Percentiles rank a stretch among this genome's conserved stretches.
phyloP scores from a whole-genome alignment of 768 basidiomycete species.

The Lactarius vividus region DNA sequence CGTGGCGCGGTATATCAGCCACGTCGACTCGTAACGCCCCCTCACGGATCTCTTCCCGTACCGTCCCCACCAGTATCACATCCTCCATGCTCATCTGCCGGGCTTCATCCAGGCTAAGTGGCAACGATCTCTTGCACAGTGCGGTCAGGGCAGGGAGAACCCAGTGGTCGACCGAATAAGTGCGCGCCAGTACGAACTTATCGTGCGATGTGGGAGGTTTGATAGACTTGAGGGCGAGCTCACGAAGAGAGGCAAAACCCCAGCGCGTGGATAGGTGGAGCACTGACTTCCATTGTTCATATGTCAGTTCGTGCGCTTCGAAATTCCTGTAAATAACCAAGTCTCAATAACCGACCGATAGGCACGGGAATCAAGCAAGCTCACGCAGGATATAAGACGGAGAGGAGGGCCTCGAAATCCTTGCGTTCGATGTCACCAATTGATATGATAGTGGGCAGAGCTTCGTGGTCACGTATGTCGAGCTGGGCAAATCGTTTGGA shows the following conservation, averaged over 20 bases:
- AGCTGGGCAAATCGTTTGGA: conserved; percentile 17
- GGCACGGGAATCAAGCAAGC: background rate
- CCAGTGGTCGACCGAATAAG: conserved; percentile 10
- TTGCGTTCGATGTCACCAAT: conserved; percentile 15
- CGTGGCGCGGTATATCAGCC: background rate
- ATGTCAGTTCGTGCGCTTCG: background rate
- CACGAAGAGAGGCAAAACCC: conserved; percentile 19
- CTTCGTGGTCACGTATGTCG: conserved; percentile 18
- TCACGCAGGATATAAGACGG: conserved; percentile 27
- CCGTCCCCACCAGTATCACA: background rate
- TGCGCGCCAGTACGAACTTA: conserved; percentile 6
- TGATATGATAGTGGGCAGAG: conserved; percentile 10
- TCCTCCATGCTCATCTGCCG: conserved; percentile 8
- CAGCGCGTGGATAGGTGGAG: conserved; percentile 18
- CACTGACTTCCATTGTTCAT: conserved; percentile 20
- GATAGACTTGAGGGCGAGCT: conserved; percentile 13
- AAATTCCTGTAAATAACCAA: background rate
- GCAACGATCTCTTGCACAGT: conserved; percentile 2
- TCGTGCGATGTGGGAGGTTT: conserved; percentile 10
- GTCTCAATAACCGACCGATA: background rate
- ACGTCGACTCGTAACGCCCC: background rate
- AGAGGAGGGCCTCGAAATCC: conserved; percentile 28
- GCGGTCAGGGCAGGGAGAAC: conserved; percentile 1
- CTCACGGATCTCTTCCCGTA: conserved; percentile 12
- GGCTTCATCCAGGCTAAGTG: conserved; percentile 4